Evolutionary conservation across 2,329 filamentous ascomycete genomes (phyloP), one percentile per base, ranked within the genome.

Genomic region (Lachnellula occidentalis): DNA sequence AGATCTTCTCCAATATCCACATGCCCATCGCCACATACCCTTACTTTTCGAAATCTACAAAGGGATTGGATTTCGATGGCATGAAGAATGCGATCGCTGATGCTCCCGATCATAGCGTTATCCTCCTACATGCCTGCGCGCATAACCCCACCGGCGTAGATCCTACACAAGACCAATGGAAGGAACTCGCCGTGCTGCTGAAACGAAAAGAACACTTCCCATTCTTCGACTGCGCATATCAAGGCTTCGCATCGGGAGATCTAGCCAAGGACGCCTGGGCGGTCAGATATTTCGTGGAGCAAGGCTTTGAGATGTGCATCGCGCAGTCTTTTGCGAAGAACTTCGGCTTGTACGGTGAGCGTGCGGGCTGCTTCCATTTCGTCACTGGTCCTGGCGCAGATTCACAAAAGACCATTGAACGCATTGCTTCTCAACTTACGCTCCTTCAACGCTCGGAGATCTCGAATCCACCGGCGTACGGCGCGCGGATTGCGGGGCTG

Each of bases 111-210:
- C 84, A 85, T 64, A 92, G 89, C 70, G 84, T 99, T 71, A 86
- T 99, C 71, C 80, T 97, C 45, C 82, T 97, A 39, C 94, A 97
- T 75, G 89, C 91, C 60, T 99, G 94, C 72, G 94, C 94, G 37
- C 94, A 99, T 78, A 99, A 99, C 78, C 94, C 94, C 36, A 99
- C 94, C 1, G 94, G 94, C 56, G 92, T 99, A 60, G 94, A 99
- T 74, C 92, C 92, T 7, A 95, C 92, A 19, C 79, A 87, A 63
- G 90, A 92, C 51, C 94, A 99, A 76, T 99, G 94, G 94, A 90
- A 87, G 72, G 82, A 95, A 74, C 84, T 99, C 58, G 91, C 92
- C 50, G 72, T 78, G 43, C 73, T 96, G 45, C 85, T 97, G 72
- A 82, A 81, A 66, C 73, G 82, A 67, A 90, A 87, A 74, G 82